Base-by-base conservation (phyloP, 1,139 yeast genomes). In the Candida smagusa region DNA sequence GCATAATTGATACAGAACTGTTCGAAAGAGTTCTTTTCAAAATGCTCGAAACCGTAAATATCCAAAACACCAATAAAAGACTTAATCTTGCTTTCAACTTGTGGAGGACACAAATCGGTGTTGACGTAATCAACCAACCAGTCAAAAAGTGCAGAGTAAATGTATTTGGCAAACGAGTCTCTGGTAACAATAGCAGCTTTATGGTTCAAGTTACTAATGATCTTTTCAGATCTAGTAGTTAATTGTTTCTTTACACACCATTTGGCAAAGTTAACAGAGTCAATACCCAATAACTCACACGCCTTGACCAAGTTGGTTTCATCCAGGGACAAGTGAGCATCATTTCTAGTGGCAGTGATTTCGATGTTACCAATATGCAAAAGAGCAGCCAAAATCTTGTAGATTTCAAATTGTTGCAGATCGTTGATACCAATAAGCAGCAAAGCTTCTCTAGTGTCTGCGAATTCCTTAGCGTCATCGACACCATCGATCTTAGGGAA, bases 1-100 rank as follows among this genome's bases (percentile, higher is more conserved):
- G 98, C 97, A 61, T 92, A 92, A 59, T 92, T 92, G 65, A 92
- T 92, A 67, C 98, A 92, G 63, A 92, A 90, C 60, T 92, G 98
- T 65, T 92, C 98, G 54, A 92, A 92, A 6, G 97, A 89, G 62
- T 92, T 92, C 54, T 77, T 81, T 53, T 88, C 90, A 59, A 92
- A 92, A 66, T 90, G 97, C 62, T 92, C 98, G 59, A 92, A 92
- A 30, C 98, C 98, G 59, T 90, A 90, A 52, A 92, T 92, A 80
- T 92, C 99, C 56, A 92, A 74, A 23, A 92, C 98, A 60, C 99
- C 99, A 56, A 92, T 92, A 52, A 92, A 92, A 2, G 89, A 77
- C 41, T 75, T 68, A 39, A 84, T 76, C 34, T 72, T 61, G 9
- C 71, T 68, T 34, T 73, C 72, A 34, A 84, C 79, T 32, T 79